Conservation (phyloP, 371 early-diverging fungal genomes). For the Rhizopus delemar region DNA sequence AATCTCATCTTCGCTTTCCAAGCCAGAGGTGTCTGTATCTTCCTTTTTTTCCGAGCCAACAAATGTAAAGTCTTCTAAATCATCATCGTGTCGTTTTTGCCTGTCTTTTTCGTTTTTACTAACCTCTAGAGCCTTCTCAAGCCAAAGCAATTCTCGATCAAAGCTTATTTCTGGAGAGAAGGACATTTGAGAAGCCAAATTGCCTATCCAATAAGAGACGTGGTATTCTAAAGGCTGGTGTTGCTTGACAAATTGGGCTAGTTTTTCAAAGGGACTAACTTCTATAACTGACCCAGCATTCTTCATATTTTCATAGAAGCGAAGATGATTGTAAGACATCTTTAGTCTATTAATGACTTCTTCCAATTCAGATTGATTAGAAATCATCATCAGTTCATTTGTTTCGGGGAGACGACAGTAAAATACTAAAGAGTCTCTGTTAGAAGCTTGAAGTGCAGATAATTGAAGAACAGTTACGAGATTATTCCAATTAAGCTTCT, state of each 20-base stretch:
- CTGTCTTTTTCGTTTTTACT: no score
- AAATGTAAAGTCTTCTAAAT: no score
- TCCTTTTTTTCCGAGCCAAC: no score
- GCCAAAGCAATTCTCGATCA: slow-evolving; percentile 8
- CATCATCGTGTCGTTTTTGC: no score
- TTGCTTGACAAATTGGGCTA: not conserved
- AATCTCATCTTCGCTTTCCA: no score
- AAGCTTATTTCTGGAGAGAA: slow-evolving; percentile 2
- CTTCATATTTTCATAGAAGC: not conserved
- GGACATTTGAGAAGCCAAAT: slow-evolving; percentile 10
- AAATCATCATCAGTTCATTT: not conserved
- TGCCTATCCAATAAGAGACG: slow-evolving; percentile 7
- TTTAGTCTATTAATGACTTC: not conserved
- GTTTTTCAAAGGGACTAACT: not conserved
- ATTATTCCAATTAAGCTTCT: slow-evolving; percentile 15
- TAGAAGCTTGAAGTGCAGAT: not conserved
- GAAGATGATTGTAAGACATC: not conserved
- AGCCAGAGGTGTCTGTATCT: no score
- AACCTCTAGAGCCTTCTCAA: no score
- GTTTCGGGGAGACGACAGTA: slow-evolving; percentile 7
- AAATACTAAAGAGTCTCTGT: slow-evolving; percentile 6
- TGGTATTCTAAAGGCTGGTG: not conserved
- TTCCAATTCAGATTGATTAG: not conserved
- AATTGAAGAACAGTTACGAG: slow-evolving; percentile 12
- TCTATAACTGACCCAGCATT: not conserved